Evolutionary conservation across 495 filamentous ascomycete genomes (phyloP).

Genomic region (Astrothelium subdiscretum): DNA sequence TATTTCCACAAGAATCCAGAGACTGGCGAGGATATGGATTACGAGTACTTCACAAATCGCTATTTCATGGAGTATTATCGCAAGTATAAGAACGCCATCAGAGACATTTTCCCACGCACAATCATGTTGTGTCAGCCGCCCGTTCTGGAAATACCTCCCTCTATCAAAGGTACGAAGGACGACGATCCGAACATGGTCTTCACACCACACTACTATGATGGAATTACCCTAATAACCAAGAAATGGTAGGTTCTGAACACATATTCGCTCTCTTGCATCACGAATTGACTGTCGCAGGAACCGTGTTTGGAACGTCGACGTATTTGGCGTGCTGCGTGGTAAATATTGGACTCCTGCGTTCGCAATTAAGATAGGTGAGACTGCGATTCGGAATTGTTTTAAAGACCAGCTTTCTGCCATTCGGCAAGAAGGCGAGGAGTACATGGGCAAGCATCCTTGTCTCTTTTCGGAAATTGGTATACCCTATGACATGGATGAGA

Average conservation of each 20-base stretch:
- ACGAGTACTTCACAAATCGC: conserved; percentile 73
- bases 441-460: conserved; percentile 83
- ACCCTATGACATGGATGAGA: conserved; percentile 97
- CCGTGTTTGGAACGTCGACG: conserved; percentile 89
- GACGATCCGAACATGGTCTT: conserved; percentile 87
- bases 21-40: conserved; percentile 60
- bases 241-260: conserved; percentile 53
- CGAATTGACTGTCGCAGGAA: conserved; percentile 42
- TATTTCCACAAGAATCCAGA: conserved; percentile 73
- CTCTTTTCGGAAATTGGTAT: conserved; percentile 94
- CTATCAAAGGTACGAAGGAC: conserved; percentile 75
- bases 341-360: conserved; percentile 79
- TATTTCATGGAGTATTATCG: conserved; percentile 85
- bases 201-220: conserved; percentile 92
- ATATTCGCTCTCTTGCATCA: conserved; percentile 5
- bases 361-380: conserved; percentile 85
- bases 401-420: conserved; percentile 83
- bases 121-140: conserved; percentile 90
- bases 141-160: conserved; percentile 80
- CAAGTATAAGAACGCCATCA: conserved; percentile 59
- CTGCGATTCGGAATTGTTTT: conserved; percentile 90
- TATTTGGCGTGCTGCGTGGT: conserved; percentile 81
- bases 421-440: conserved; percentile 73
- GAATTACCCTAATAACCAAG: conserved; percentile 91
- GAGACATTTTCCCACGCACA: conserved; percentile 59